Evolutionary conservation across 495 filamentous ascomycete species (phyloP).

Genomic region (Annulohypoxylon maeteangense): DNA sequence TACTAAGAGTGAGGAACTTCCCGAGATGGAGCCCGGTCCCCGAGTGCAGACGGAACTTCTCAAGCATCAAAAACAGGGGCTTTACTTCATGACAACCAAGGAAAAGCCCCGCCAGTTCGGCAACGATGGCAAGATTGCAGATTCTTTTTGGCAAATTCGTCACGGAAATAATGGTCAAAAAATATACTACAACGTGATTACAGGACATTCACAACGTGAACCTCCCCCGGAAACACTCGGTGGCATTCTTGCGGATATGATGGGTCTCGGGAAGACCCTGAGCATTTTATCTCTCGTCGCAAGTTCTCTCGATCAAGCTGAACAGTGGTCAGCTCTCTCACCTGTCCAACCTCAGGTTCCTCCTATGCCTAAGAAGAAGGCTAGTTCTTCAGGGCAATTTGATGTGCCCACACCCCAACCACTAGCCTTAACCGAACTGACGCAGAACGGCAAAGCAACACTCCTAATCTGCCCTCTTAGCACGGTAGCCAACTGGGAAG

Average conservation of each 20-base stretch:
- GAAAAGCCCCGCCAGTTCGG: slow-evolving; percentile 64
- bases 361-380: slow-evolving; percentile 47
- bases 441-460: slow-evolving; percentile 78
- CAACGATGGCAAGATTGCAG: slow-evolving; percentile 62
- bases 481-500: slow-evolving; percentile 90
- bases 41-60: slow-evolving; percentile 76
- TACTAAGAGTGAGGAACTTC: slow-evolving; percentile 75
- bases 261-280: slow-evolving; percentile 95
- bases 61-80: slow-evolving; percentile 88
- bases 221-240: slow-evolving; percentile 78
- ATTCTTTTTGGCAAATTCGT: slow-evolving; percentile 78
- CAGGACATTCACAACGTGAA: slow-evolving; percentile 68
- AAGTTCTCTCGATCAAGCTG: slow-evolving; percentile 67
- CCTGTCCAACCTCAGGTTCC: slow-evolving; percentile 55
- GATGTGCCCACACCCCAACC: slow-evolving; percentile 50
- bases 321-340: slow-evolving; percentile 62
- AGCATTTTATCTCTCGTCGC: slow-evolving; percentile 83
- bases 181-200: slow-evolving; percentile 84
- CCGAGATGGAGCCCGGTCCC: slow-evolving; percentile 73
- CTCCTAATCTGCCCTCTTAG: slow-evolving; percentile 91
- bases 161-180: slow-evolving; percentile 62
- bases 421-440: slow-evolving; percentile 58
- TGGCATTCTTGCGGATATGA: slow-evolving; percentile 96
- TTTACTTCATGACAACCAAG: slow-evolving; percentile 87
- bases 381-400: slow-evolving; percentile 46